Evolutionary conservation across 768 basidiomycete genomes (phyloP).

Genomic region (Amanita phalloides): DNA sequence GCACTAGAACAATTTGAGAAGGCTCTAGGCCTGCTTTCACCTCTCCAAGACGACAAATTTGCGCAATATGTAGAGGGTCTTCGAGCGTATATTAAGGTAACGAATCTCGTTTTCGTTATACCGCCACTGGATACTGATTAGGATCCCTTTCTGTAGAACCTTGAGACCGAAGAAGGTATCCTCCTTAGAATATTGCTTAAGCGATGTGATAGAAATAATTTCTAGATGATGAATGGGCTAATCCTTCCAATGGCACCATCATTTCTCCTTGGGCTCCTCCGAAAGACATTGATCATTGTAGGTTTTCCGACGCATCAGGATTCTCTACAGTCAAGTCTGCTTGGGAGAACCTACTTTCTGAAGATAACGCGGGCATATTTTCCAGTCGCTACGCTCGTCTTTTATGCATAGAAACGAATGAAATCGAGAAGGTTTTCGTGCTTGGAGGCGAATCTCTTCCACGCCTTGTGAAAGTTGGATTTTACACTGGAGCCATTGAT

Average conservation of each 20-base stretch:
- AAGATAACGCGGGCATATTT: not conserved
- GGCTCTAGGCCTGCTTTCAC: not conserved
- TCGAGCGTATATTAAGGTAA: not conserved
- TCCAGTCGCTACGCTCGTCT: not conserved
- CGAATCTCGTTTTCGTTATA: not conserved
- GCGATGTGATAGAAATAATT: not conserved
- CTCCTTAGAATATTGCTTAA: not conserved
- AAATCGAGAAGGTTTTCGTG: not conserved
- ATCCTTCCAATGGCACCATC: not conserved
- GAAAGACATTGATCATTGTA: not conserved
- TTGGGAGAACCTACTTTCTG: not conserved
- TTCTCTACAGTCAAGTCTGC: not conserved
- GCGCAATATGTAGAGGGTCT: not conserved
- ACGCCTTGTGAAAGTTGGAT: not conserved
- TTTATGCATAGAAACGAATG: not conserved
- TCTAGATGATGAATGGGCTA: conserved; percentile 1
- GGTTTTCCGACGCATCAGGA: not conserved
- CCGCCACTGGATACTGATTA: not conserved
- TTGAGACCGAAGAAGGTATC: conserved; percentile 1
- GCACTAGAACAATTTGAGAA: conserved; percentile 1
- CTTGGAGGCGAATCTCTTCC: not conserved
- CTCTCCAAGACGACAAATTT: not conserved
- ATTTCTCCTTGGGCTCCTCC: not conserved
- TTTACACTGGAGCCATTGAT: not conserved
- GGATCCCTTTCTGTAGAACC: not conserved